Conservation (phyloP, 2,329 filamentous ascomycete genomes). For the Nectriaceae sp. region DNA sequence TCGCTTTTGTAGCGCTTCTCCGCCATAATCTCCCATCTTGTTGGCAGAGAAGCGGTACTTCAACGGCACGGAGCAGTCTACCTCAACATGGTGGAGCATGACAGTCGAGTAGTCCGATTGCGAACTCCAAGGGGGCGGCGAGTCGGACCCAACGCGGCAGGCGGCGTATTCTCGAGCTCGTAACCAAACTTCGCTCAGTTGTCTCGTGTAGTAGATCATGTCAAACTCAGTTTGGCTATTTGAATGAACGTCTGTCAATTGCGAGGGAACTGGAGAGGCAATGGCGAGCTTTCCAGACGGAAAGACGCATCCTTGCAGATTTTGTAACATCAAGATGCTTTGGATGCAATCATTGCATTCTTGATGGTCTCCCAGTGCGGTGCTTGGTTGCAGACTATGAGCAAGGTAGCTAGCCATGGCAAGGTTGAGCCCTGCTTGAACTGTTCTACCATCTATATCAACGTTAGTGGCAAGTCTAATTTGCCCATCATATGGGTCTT, state of each 20-base stretch:
- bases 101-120: slow-evolving; percentile 55
- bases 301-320: slow-evolving; percentile 39
- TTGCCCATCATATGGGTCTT: background rate
- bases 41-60: slow-evolving; percentile 52
- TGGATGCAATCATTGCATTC: slow-evolving; percentile 37
- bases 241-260: background rate
- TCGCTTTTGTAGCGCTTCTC: slow-evolving; percentile 43
- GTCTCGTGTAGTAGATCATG: slow-evolving; percentile 46
- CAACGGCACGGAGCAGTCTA: slow-evolving; percentile 52
- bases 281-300: slow-evolving; percentile 5
- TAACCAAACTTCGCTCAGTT: slow-evolving; percentile 49
- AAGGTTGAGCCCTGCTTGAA: slow-evolving; percentile 23
- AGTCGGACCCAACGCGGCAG: slow-evolving; percentile 43
- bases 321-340: slow-evolving; percentile 44
- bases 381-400: slow-evolving; percentile 17
- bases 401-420: slow-evolving; percentile 25
- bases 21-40: slow-evolving; percentile 43
- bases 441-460: slow-evolving; percentile 22
- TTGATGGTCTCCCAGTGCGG: slow-evolving; percentile 18
- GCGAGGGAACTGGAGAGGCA: background rate
- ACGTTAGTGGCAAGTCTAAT: background rate
- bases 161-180: slow-evolving; percentile 49
- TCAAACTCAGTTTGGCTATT: background rate
- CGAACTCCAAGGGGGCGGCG: slow-evolving; percentile 43
- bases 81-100: slow-evolving; percentile 50